phyloP scores from a whole-genome alignment of 1,284 basidiomycete genomes.

The Sanguinoderma infundibulare region DNA sequence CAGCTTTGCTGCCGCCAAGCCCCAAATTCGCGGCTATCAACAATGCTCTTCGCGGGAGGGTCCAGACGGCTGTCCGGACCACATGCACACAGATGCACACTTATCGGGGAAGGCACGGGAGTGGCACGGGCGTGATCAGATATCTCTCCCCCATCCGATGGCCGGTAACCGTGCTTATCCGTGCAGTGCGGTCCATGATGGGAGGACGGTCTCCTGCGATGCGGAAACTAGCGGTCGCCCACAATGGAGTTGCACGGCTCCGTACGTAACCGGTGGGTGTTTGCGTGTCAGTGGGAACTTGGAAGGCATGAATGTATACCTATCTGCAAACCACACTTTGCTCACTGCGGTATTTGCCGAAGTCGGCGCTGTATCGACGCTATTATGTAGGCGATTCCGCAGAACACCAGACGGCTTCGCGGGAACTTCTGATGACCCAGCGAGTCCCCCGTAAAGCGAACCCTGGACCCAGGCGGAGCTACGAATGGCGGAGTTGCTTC shows the following conservation, averaged over 20 bases:
- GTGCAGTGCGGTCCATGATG: background rate
- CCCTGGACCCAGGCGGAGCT: constrained; percentile 9
- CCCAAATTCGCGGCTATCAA: too few species aligned
- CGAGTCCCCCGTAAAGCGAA: background rate
- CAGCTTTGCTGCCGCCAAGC: too few species aligned
- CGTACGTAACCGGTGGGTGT: background rate
- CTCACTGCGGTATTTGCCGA: background rate
- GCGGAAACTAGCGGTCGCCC: constrained; percentile 4
- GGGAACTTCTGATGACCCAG: constrained; percentile 11
- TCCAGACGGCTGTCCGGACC: too few species aligned
- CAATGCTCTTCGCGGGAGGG: too few species aligned
- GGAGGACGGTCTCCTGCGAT: constrained; percentile 6
- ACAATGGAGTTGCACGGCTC: constrained; percentile 5
- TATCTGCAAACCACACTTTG: background rate
- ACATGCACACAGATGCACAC: too few species aligned
- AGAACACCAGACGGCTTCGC: background rate
- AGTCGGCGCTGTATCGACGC: too few species aligned
- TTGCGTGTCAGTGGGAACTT: constrained; percentile 3
- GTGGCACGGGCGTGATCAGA: constrained; percentile 12
- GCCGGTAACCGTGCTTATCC: background rate
- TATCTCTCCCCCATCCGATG: constrained; percentile 9
- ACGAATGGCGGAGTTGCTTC: constrained; percentile 9
- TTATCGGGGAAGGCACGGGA: background rate
- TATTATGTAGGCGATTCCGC: too few species aligned
- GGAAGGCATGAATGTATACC: constrained; percentile 1